A percentile compares a stretch with the other conserved stretches of the same genome.
Conservation (phyloP, 441 rosid species). For the Gossypium lobatum region DNA sequence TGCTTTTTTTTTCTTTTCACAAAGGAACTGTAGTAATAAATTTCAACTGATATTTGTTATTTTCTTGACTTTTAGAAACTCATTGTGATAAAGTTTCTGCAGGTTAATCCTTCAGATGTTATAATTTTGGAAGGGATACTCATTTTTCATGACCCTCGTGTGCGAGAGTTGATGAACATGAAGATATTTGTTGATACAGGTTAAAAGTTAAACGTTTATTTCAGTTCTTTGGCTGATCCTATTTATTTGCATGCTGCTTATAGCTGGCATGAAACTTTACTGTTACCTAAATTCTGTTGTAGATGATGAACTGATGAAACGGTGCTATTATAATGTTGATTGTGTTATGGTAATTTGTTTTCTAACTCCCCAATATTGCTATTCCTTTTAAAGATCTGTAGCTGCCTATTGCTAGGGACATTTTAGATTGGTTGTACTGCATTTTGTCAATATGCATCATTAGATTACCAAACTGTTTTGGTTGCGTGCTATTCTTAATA, state of each 20-base stretch:
- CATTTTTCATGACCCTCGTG: constrained; percentile 83
- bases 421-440: background rate
- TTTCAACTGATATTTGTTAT: background rate
- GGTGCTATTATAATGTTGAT: background rate
- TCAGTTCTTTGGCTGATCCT: background rate
- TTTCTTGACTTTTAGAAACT: background rate
- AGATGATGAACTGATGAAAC: background rate
- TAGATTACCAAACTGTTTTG: background rate
- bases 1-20: background rate
- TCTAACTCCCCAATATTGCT: background rate
- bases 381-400: background rate
- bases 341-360: background rate
- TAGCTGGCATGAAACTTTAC: background rate
- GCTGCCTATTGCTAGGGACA: background rate
- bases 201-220: constrained; percentile 21
- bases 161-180: constrained; percentile 95
- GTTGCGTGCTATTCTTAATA: background rate
- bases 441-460: background rate
- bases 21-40: background rate
- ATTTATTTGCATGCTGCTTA: background rate
- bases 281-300: background rate
- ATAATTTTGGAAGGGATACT: constrained; percentile 97
- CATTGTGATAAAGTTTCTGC: constrained; percentile 24
- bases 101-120: constrained; percentile 98
- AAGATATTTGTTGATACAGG: constrained; percentile 99